phyloP scores from a whole-genome alignment of 2,329 filamentous ascomycete genomes.

The Phoma sp. region DNA sequence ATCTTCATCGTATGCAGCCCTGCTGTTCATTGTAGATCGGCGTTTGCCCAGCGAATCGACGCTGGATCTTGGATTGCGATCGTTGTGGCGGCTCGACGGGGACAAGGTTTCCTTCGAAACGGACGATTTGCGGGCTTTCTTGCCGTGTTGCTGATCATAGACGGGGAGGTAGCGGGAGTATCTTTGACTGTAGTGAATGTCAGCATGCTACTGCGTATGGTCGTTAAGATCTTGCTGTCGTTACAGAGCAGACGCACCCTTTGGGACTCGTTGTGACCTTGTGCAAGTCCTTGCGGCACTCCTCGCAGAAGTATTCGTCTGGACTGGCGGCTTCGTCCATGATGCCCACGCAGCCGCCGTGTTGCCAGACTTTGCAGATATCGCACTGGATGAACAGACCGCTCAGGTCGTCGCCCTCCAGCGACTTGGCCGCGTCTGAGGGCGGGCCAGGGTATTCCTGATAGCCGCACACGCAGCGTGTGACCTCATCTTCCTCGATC shows the following conservation, averaged over 20 bases:
- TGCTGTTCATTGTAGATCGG: slow-evolving; percentile 96
- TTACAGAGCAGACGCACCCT: slow-evolving; percentile 68
- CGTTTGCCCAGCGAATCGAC: slow-evolving; percentile 74
- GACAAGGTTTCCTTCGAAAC: slow-evolving; percentile 66
- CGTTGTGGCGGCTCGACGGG: slow-evolving; percentile 58
- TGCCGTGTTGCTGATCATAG: slow-evolving; percentile 57
- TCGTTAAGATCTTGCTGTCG: not conserved
- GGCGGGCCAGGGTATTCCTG: slow-evolving; percentile 91
- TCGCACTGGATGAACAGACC: slow-evolving; percentile 99
- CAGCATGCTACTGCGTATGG: slow-evolving; percentile 2
- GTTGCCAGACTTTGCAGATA: slow-evolving; percentile 97
- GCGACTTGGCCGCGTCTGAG: slow-evolving; percentile 62
- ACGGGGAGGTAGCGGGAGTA: slow-evolving; percentile 70
- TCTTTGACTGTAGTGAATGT: slow-evolving; percentile 56
- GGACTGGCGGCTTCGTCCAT: slow-evolving; percentile 92
- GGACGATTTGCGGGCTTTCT: slow-evolving; percentile 65
- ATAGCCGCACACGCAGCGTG: slow-evolving; percentile 91
- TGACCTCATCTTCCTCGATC: slow-evolving; percentile 78
- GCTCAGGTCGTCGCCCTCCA: slow-evolving; percentile 75
- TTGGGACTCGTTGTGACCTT: slow-evolving; percentile 79
- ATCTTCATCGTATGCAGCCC: slow-evolving; percentile 94
- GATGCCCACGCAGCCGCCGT: slow-evolving; percentile 96
- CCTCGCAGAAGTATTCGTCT: slow-evolving; percentile 97
- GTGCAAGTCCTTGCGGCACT: slow-evolving; percentile 90
- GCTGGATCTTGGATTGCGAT: slow-evolving; percentile 55